phyloP scores from a whole-genome alignment of 495 filamentous ascomycete species.

The Tetracladium setigerum region DNA sequence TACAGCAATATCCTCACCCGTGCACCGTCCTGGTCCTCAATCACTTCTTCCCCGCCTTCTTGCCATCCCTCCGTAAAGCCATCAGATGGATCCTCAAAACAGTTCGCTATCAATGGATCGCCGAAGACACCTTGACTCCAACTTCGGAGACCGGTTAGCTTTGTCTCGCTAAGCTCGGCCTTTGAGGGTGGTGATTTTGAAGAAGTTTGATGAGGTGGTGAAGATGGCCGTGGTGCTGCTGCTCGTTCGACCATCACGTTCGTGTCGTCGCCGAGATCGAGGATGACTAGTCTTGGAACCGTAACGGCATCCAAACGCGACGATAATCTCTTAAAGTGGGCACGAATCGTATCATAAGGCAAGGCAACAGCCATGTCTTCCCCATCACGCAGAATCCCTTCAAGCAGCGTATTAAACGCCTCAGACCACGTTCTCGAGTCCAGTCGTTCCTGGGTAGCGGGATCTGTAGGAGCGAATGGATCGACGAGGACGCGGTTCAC shows the following conservation, averaged over 20 bases:
- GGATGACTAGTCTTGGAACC: conserved; percentile 46
- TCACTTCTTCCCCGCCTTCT: conserved; percentile 15
- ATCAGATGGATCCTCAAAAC: conserved; percentile 36
- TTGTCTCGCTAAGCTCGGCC: not conserved
- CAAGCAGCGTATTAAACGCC: conserved; percentile 52
- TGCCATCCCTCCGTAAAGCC: conserved; percentile 40
- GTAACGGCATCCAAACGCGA: conserved; percentile 47
- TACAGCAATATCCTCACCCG: conserved; percentile 36
- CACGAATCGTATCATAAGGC: conserved; percentile 56
- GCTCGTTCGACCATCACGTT: conserved; percentile 48
- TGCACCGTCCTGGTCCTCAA: conserved; percentile 30
- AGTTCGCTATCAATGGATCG: conserved; percentile 46
- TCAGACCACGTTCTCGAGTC: conserved; percentile 53
- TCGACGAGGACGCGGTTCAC: conserved; percentile 28
- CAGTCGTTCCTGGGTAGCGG: conserved; percentile 25
- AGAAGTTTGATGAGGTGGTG: not conserved
- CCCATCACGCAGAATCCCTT: conserved; percentile 56
- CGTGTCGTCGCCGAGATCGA: conserved; percentile 42
- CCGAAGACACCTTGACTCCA: conserved; percentile 52
- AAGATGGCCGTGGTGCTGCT: conserved; percentile 25
- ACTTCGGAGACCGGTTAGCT: conserved; percentile 21
- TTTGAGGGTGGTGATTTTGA: not conserved
- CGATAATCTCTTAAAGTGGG: conserved; percentile 38
- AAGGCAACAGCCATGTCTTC: conserved; percentile 63
- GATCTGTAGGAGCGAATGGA: conserved; percentile 35